Evolutionary conservation across 805 yeast species (phyloP), one percentile per base, ranked within the genome.

Genomic region (Saccharomycopsis fodiens): DNA sequence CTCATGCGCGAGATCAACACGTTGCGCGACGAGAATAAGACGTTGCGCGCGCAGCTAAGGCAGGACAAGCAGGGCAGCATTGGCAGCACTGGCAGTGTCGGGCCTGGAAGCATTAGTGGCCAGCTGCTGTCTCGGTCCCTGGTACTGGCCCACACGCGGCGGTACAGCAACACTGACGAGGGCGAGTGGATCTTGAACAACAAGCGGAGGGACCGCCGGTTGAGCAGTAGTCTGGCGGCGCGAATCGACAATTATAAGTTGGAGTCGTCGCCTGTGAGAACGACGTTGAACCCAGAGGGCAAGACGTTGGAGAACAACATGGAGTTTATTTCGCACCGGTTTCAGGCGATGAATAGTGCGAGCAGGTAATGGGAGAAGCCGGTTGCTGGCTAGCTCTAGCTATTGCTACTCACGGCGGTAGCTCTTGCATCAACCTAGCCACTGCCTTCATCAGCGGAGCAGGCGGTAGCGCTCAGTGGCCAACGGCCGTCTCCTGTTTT

Each of bases 1-100:
- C 63, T 82, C 35, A 80, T 79, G 76, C 71, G 73, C 44, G 86
- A 82, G 57, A 79, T 82, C 30, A 67, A 66, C 21, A 47, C 53
- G 4, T 59, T 82, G 50, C 74, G 72, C 52, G 76, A 74, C 15
- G 85, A 79, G 53, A 76, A 74, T 53, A 65, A 65, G 35, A 50
- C 55, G 7, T 60, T 75, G 39, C 66, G 60, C 54, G 59, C 58
- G 16, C 63, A 60, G 39, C 17, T 36, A 5, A 36, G 22, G 1
- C 35, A 35, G 10, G 36, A 21, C n/a, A 17, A 22, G 13, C n/a
- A 29, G 19, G 35, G 19, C 10, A n/a, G 13, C 15, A 3, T 35
- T 10, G 13, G 21, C 6, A 29, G 17, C 34, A 5, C 25, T 6
- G 37, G 35, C n/a, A 27, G 35, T 27, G n/a, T 19, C 5, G 32